Conservation (phyloP, 495 filamentous ascomycete species). For the Hyaloscypha hepaticicola region DNA sequence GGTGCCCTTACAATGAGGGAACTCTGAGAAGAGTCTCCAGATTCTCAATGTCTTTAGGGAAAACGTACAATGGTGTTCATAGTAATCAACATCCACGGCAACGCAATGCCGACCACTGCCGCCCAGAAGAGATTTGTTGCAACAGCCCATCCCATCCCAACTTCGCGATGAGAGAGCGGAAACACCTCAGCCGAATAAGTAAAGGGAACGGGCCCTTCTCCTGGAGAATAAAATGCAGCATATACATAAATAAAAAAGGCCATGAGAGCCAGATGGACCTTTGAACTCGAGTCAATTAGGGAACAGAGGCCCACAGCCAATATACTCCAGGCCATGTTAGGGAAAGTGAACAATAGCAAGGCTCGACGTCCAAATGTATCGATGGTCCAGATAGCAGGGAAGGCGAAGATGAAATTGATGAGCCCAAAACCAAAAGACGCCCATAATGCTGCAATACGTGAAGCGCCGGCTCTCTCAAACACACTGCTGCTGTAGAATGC, state of each 20-base stretch:
- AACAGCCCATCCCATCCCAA: slow-evolving; percentile 74
- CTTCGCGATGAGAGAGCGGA: slow-evolving; percentile 69
- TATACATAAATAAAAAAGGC: slow-evolving; percentile 73
- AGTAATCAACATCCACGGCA: slow-evolving; percentile 59
- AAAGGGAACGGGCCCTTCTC: slow-evolving; percentile 82
- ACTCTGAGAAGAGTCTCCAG: not conserved
- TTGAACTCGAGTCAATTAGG: slow-evolving; percentile 53
- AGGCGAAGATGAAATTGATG: slow-evolving; percentile 82
- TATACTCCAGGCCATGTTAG: slow-evolving; percentile 78
- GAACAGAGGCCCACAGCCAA: slow-evolving; percentile 71
- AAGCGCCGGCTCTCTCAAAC: slow-evolving; percentile 63
- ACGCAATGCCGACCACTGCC: slow-evolving; percentile 61
- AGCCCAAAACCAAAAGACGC: slow-evolving; percentile 78
- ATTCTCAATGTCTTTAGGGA: not conserved
- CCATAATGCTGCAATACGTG: slow-evolving; percentile 57
- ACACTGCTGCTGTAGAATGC: slow-evolving; percentile 83
- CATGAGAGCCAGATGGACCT: slow-evolving; percentile 60
- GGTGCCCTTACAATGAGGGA: not conserved
- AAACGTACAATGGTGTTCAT: slow-evolving; percentile 36
- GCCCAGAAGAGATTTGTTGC: slow-evolving; percentile 70
- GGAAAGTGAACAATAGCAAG: slow-evolving; percentile 81
- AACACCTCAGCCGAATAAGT: slow-evolving; percentile 79
- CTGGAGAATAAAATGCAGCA: slow-evolving; percentile 70
- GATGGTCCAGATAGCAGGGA: slow-evolving; percentile 80
- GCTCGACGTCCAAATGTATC: slow-evolving; percentile 79